Evolutionary conservation across 257 asterid genomes (phyloP).

Genomic region (Jacaranda copaia): DNA sequence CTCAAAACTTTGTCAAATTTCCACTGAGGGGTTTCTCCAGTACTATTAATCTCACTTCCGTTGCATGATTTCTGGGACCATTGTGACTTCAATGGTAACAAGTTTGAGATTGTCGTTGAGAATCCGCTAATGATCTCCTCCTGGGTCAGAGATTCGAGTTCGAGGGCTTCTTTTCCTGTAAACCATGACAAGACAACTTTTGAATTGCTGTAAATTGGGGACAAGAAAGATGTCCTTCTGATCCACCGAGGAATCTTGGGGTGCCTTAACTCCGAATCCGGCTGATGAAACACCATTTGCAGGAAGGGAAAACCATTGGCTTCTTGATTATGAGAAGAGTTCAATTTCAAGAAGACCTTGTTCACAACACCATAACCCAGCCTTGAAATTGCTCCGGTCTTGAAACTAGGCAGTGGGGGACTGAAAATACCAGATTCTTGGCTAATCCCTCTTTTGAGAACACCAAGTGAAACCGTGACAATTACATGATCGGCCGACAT

Average conservation of each 20-base stretch:
- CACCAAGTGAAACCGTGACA: constrained; percentile 84
- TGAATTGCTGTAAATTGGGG: constrained; percentile 66
- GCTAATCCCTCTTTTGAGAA: constrained; percentile 61
- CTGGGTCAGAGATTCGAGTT: constrained; percentile 64
- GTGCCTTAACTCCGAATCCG: constrained; percentile 39
- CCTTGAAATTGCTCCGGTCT: constrained; percentile 65
- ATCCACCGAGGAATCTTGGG: constrained; percentile 78
- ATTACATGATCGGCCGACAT: constrained; percentile 77
- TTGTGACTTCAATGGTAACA: constrained; percentile 38
- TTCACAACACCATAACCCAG: constrained; percentile 87
- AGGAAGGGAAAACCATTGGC: constrained; percentile 51
- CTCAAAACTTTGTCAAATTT: constrained; percentile 59
- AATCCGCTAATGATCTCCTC: constrained; percentile 69
- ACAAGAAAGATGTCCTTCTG: constrained; percentile 62
- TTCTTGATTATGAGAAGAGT: constrained; percentile 27
- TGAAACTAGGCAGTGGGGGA: constrained; percentile 76
- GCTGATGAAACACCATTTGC: constrained; percentile 74
- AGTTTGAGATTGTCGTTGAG: constrained; percentile 59
- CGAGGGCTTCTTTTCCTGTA: constrained; percentile 84
- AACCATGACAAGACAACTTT: constrained; percentile 70
- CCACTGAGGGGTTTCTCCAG: background rate
- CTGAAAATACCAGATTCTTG: constrained; percentile 53
- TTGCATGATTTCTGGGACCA: constrained; percentile 9
- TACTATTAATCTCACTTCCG: constrained; percentile 33
- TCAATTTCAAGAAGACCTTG: constrained; percentile 70